Evolutionary conservation across 768 basidiomycete genomes (phyloP).

Genomic region (Lyophyllum decastes): DNA sequence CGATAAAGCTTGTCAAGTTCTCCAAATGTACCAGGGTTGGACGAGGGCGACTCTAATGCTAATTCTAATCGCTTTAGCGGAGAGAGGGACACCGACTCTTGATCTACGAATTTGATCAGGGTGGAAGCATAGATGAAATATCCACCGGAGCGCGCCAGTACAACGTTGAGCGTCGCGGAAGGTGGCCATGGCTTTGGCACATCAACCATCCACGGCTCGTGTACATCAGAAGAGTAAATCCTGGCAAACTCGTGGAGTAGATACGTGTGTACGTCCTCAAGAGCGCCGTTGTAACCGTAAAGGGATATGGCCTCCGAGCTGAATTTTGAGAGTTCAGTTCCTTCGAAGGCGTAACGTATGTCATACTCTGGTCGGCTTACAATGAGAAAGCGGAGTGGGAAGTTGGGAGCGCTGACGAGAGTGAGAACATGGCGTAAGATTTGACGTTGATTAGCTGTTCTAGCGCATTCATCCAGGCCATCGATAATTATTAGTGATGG

Average conservation of each 20-base stretch:
- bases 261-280: background rate
- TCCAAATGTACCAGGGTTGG: background rate
- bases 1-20: background rate
- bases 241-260: conserved; percentile 3
- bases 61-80: background rate
- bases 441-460: background rate
- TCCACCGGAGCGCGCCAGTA: conserved; percentile 6
- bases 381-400: conserved; percentile 10
- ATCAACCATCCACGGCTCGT: conserved; percentile 5
- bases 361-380: conserved; percentile 3
- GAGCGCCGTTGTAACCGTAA: background rate
- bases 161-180: background rate
- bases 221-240: background rate
- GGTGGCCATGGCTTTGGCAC: no score
- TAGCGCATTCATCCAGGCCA: no score
- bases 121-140: conserved; percentile 15
- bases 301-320: background rate
- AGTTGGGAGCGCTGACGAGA: background rate
- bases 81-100: conserved; percentile 3
- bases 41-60: background rate
- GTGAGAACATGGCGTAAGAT: background rate
- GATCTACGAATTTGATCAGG: conserved; percentile 1
- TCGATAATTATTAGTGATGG: no score
- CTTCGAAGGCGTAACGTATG: background rate
- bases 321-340: background rate